Base-by-base conservation (phyloP, 2,329 filamentous ascomycete species). In the Aureobasidium lini region DNA sequence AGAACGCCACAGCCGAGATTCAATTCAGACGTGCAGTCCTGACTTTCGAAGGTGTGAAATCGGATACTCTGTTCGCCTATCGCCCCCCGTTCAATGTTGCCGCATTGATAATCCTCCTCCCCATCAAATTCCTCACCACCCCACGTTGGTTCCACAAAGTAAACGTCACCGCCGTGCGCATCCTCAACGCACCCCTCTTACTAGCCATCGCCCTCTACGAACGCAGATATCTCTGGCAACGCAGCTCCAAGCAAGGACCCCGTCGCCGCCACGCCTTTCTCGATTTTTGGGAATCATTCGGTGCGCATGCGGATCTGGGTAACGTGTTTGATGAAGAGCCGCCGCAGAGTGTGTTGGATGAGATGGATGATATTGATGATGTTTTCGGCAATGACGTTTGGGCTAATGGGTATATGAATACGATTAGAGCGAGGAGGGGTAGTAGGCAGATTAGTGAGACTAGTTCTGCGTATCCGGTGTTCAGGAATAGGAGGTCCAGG, bases 101-200 rank as follows among this genome's bases (percentile, higher is more conserved):
- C 18, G 90, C 90, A 23, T 78, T 94, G 31, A 75, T 89, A 61
- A 70, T 91, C 31, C 79, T 94, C 15, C 78, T 93, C 1, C 90
- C 90, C 0, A 79, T 94, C 62, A 91, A 90, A 66, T 89, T 89
- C 66, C 66, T 89, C n/a, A 78, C 90, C 37, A 85, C 84, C n/a
- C 84, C 88, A 0, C 84, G 90, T 46, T 93, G 89, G 89, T 94
- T 94, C 69, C 90, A 95, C 77, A 94, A 93, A 73, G 88, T 93
- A 67, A 91, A 95, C 69, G 89, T 95, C 60, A 83, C 85, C 60
- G 82, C 83, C 9, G 86, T 94, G 23, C 84, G 89, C 39, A 75
- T 85, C 8, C 80, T 92, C 66, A 94, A 94, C 71, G 78, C 88
- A 2, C 90, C 90, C 0, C 76, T 92, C 5, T 78, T 95, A 1